These are phyloP conservation scores for Starmera stellimalicola DNA, from an alignment of 1,139 yeast species.

Conservation along the genomic window DNA sequence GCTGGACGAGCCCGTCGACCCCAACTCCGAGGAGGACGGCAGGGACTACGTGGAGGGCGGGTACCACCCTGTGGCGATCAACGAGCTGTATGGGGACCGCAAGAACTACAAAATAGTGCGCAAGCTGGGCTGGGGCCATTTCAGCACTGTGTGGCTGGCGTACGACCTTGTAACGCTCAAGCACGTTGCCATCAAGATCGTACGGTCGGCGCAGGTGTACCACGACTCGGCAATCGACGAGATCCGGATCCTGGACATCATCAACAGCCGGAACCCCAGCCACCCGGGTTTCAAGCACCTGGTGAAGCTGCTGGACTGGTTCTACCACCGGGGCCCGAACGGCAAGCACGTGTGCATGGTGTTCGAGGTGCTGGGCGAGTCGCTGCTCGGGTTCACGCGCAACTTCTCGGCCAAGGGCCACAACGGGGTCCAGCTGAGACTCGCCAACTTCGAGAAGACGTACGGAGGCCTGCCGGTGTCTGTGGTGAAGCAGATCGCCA, in stretches of 20 bases:
- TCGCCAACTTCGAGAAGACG: conserved; percentile 8
- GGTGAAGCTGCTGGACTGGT: conserved; percentile 63
- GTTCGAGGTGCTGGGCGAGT: conserved; percentile 82
- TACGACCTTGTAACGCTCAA: conserved; percentile 42
- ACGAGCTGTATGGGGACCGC: conserved; percentile 54
- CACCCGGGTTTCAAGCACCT: conserved; percentile 71
- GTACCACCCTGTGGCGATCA: conserved; percentile 75
- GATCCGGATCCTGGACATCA: conserved; percentile 47
- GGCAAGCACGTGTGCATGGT: conserved; percentile 86
- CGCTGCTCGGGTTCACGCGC: conserved; percentile 59
- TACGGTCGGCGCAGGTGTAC: conserved; percentile 57
- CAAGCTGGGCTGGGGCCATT: conserved; percentile 89
- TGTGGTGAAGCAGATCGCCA: conserved; percentile 72
- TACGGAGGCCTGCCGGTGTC: conserved; percentile 63
- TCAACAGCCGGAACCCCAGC: conserved; percentile 37
- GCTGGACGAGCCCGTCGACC: conserved; percentile 8
- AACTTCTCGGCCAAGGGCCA: conserved; percentile 35
- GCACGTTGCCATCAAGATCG: conserved; percentile 81
- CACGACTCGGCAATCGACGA: conserved; percentile 87
- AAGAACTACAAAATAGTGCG: conserved; percentile 59
- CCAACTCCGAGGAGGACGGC: conserved; percentile 54
- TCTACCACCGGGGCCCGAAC: conserved; percentile 70
- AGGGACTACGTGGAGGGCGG: conserved; percentile 77
- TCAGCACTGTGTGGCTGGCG: conserved; percentile 85
- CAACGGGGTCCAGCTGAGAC: conserved; percentile 3